Percentiles rank a stretch among this genome's conserved stretches.
Evolutionary conservation across 441 rosid species (phyloP).

Genomic region (Erodium texanum): DNA sequence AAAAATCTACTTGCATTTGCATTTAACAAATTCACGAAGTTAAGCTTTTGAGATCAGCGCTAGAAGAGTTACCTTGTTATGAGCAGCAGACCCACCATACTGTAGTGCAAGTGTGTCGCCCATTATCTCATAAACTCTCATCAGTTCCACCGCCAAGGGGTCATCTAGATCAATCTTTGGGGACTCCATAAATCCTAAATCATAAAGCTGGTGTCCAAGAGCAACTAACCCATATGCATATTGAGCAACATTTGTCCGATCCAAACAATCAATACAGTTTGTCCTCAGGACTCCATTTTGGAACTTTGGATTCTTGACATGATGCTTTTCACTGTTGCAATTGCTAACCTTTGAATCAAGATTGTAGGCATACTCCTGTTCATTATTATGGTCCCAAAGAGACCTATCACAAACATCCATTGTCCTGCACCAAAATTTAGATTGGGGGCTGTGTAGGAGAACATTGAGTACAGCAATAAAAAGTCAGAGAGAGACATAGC

Average conservation of each 20-base stretch:
- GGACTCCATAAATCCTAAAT: constrained; percentile 55
- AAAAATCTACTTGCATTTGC: too few species aligned
- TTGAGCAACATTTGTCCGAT: constrained; percentile 99
- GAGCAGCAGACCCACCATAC: constrained; percentile 99
- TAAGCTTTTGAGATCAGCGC: background rate
- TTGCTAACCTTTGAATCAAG: constrained; percentile 26
- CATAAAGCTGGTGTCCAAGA: constrained; percentile 80
- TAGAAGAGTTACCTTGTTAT: constrained; percentile 64
- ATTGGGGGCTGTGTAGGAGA: background rate
- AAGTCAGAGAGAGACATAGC: background rate
- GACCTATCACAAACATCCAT: constrained; percentile 29
- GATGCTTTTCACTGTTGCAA: constrained; percentile 37
- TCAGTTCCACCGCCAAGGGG: constrained; percentile 75
- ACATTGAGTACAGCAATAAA: background rate
- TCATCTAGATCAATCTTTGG: constrained; percentile 67
- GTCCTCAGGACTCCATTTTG: constrained; percentile 94
- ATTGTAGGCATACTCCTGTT: constrained; percentile 37
- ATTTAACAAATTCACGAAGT: background rate
- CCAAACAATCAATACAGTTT: constrained; percentile 96
- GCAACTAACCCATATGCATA: constrained; percentile 96
- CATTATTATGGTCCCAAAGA: constrained; percentile 31
- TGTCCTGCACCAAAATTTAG: constrained; percentile 32
- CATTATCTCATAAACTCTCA: constrained; percentile 90
- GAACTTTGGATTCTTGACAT: constrained; percentile 43
- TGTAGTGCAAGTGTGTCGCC: constrained; percentile 99